Evolutionary conservation across 208 protist genomes (phyloP).

Genomic region (Acanthamoeba triangularis): DNA sequence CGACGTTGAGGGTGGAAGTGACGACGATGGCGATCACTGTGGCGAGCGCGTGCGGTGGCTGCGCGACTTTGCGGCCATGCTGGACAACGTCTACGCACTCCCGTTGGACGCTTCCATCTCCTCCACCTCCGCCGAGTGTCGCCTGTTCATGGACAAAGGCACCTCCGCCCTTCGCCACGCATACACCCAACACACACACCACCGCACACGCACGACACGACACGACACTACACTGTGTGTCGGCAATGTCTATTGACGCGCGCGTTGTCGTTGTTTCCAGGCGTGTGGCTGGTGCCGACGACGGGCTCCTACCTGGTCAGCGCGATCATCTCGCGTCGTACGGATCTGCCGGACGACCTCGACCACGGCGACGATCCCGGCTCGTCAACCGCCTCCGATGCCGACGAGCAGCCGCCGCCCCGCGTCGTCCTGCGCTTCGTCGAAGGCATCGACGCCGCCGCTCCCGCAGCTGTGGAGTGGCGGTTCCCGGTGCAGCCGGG

Average conservation of each 20-base stretch:
- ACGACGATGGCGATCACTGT: not conserved
- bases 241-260: too few species aligned
- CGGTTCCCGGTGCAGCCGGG: not conserved
- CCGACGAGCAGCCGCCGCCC: not conserved
- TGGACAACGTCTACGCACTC: not conserved
- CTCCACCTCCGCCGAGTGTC: not conserved
- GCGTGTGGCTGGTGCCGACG: conserved; percentile 1
- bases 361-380: not conserved
- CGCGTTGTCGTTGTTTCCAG: not conserved
- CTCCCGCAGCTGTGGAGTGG: not conserved
- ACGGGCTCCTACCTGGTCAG: not conserved
- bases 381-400: not conserved
- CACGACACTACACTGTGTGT: not conserved
- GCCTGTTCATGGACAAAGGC: not conserved
- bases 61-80: not conserved
- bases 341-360: not conserved
- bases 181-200: too few species aligned
- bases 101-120: conserved; percentile 1
- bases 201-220: not conserved
- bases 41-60: not conserved
- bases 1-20: not conserved
- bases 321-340: not conserved
- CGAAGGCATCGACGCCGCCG: not conserved
- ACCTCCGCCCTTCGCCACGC: not conserved
- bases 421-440: not conserved